phyloP scores from a whole-genome alignment of 768 basidiomycete species.

The Rhizopogon salebrosus region DNA sequence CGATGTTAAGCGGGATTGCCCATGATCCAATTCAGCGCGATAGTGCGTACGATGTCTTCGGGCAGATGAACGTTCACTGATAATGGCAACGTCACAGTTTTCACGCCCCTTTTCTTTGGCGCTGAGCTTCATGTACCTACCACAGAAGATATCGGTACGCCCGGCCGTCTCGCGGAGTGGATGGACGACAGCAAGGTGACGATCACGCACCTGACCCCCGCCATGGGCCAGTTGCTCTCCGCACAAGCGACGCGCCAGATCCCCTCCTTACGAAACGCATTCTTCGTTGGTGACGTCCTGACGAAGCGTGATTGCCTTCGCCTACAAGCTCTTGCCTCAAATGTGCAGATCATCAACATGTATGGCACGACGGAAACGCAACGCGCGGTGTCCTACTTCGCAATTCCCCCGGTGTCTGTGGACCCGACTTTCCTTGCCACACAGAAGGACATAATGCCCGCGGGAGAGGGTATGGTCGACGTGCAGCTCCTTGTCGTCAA shows the following conservation, averaged over 20 bases:
- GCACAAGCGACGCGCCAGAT: conserved; percentile 81
- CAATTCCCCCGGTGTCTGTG: conserved; percentile 76
- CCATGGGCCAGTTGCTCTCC: conserved; percentile 97
- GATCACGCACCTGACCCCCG: conserved; percentile 96
- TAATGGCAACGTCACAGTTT: conserved; percentile 52
- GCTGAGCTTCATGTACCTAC: conserved; percentile 95
- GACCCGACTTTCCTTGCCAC: conserved; percentile 89
- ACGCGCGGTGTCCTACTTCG: conserved; percentile 95
- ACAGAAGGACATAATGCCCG: conserved; percentile 97
- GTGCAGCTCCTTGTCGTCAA: conserved; percentile 97
- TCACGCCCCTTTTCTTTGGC: conserved; percentile 96
- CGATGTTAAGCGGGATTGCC: conserved; percentile 98
- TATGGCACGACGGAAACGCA: conserved; percentile 99
- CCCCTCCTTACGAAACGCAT: conserved; percentile 81
- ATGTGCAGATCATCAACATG: conserved; percentile 98
- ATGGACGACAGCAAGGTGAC: conserved; percentile 91
- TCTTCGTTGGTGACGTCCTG: conserved; percentile 98
- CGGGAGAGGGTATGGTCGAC: conserved; percentile 95
- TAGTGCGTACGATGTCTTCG: conserved; percentile 54
- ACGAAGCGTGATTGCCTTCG: conserved; percentile 97
- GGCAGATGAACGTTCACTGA: neutral
- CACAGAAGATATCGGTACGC: conserved; percentile 93
- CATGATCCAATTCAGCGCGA: conserved; percentile 99
- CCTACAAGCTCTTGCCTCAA: conserved; percentile 85
- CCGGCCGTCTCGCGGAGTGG: conserved; percentile 96